These are phyloP conservation scores for Saccharomycopsis sp. DNA, from an alignment of 805 yeast genomes.

Conservation along the genomic window DNA sequence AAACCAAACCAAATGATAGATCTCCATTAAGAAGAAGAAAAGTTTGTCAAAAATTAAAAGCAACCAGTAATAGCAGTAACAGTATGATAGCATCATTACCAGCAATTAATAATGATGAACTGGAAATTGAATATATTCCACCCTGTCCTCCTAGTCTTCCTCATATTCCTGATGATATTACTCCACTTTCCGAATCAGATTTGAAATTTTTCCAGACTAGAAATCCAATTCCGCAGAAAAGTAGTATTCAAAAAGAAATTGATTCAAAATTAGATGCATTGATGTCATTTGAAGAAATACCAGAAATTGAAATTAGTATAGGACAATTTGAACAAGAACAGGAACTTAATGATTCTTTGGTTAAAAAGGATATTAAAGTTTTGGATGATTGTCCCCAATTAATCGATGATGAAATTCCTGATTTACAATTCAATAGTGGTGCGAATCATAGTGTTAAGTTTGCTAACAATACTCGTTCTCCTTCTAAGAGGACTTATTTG, in stretches of 20 bases:
- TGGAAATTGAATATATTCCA: slow-evolving; percentile 41
- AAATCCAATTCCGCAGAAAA: slow-evolving; percentile 16
- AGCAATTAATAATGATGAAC: slow-evolving; percentile 34
- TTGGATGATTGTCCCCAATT: slow-evolving; percentile 10
- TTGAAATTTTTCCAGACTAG: slow-evolving; percentile 24
- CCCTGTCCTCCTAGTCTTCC: slow-evolving; percentile 32
- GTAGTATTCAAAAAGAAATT: neutral
- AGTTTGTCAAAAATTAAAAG: neutral
- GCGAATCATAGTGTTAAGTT: neutral
- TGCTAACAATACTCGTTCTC: neutral
- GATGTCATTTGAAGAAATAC: slow-evolving; percentile 16
- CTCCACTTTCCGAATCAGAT: slow-evolving; percentile 33
- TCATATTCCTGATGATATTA: slow-evolving; percentile 39
- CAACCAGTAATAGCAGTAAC: too few species aligned
- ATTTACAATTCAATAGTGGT: slow-evolving; percentile 10
- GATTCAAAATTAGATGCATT: slow-evolving; percentile 1
- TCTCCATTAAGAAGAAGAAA: slow-evolving; percentile 10
- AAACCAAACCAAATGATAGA: neutral
- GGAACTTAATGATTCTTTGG: slow-evolving; percentile 7
- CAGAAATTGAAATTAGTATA: slow-evolving; percentile 7
- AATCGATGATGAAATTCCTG: slow-evolving; percentile 14
- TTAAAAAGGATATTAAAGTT: slow-evolving; percentile 9
- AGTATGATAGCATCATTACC: too few species aligned
- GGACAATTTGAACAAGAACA: slow-evolving; percentile 5
- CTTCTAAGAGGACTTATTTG: slow-evolving; percentile 2